Conservation (phyloP, 1,284 basidiomycete species). For the Boletus smithii region DNA sequence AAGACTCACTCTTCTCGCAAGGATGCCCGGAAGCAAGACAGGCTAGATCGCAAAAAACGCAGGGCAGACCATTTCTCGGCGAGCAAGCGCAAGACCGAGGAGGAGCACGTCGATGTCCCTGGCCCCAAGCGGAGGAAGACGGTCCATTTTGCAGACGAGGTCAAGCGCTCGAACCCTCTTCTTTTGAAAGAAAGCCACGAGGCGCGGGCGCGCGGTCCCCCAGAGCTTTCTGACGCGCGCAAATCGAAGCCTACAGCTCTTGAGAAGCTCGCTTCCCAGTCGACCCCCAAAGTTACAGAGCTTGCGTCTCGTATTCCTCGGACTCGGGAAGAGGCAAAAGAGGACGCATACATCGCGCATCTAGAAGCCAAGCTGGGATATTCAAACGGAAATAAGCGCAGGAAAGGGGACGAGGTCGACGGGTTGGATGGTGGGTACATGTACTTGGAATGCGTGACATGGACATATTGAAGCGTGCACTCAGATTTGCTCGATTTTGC, state of each 20-base stretch:
- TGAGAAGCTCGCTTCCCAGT: conserved; percentile 34
- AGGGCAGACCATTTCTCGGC: conserved; percentile 54
- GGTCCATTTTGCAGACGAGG: conserved; percentile 10
- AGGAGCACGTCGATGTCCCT: conserved; percentile 42
- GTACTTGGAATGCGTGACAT: not conserved
- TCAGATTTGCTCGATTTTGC: conserved; percentile 56
- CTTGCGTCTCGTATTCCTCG: conserved; percentile 22
- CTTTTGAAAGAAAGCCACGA: not conserved
- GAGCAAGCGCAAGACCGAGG: conserved; percentile 29
- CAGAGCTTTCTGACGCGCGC: not conserved
- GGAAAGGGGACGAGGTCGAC: conserved; percentile 51
- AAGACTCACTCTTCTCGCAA: conserved; percentile 46
- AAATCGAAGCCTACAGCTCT: conserved; percentile 28
- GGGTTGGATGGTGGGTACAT: conserved; percentile 52
- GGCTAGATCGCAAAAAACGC: conserved; percentile 54
- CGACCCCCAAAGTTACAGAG: conserved; percentile 21
- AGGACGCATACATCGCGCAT: conserved; percentile 76
- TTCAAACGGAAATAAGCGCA: conserved; percentile 34
- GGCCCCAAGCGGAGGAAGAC: conserved; percentile 44
- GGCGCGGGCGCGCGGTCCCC: not conserved
- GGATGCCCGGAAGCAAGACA: conserved; percentile 61
- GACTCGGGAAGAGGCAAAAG: conserved; percentile 51
- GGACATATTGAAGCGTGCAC: conserved; percentile 1
- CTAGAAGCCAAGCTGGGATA: conserved; percentile 71
- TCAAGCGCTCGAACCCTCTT: conserved; percentile 1